Evolutionary conservation across 768 basidiomycete genomes (phyloP).

Genomic region (Asterophora parasitica): DNA sequence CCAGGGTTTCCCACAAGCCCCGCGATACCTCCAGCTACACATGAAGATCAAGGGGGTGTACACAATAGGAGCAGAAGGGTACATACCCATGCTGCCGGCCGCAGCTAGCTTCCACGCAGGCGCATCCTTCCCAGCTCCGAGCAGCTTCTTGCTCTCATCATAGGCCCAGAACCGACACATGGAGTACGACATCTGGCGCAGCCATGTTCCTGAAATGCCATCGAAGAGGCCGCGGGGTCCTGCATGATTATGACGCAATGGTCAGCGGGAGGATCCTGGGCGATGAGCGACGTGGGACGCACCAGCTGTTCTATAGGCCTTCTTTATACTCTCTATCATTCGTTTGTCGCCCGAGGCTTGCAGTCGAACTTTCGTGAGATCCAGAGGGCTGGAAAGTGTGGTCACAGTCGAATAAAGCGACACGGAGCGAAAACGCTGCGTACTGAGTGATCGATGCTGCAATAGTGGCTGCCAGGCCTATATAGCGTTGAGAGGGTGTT

Average conservation of each 20-base stretch:
- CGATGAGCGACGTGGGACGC: constrained; percentile 13
- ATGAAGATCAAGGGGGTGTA: constrained; percentile 5
- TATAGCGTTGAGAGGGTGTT: background rate
- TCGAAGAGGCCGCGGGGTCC: constrained; percentile 74
- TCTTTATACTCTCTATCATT: constrained; percentile 79
- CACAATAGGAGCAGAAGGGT: background rate
- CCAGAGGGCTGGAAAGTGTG: constrained; percentile 52
- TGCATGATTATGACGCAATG: constrained; percentile 33
- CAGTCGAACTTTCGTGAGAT: constrained; percentile 87
- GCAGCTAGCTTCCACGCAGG: constrained; percentile 77
- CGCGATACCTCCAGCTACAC: constrained; percentile 75
- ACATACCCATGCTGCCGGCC: constrained; percentile 84
- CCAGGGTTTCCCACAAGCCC: constrained; percentile 88
- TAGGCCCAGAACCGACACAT: constrained; percentile 93
- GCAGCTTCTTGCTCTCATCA: constrained; percentile 81
- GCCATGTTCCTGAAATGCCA: constrained; percentile 83
- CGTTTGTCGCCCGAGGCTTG: constrained; percentile 91
- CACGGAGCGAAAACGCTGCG: constrained; percentile 20
- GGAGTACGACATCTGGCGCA: constrained; percentile 92
- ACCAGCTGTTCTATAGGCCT: constrained; percentile 81
- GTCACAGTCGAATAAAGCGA: background rate
- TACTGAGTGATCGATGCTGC: constrained; percentile 88
- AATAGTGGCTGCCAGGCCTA: constrained; percentile 76
- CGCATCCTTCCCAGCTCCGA: constrained; percentile 67
- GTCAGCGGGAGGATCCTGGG: constrained; percentile 6